Evolutionary conservation across 495 filamentous ascomycete species (phyloP).

Genomic region (Pseudomonodictys pantanalensis): DNA sequence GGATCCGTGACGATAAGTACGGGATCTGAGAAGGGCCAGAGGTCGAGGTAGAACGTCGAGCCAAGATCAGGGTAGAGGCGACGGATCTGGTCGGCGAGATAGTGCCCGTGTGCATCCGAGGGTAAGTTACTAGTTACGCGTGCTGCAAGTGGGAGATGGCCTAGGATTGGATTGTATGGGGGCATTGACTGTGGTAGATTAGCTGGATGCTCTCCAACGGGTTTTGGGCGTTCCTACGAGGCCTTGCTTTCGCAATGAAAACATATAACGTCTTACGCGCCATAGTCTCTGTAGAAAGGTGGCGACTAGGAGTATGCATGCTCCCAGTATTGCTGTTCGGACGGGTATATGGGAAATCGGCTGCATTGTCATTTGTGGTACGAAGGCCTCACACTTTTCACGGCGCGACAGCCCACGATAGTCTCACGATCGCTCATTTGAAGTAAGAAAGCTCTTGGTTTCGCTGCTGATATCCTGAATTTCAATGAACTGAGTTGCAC

Average conservation of each 20-base stretch:
- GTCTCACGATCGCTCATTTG: too few species aligned
- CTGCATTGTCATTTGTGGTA: too few species aligned
- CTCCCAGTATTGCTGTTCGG: too few species aligned
- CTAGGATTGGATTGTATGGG: neutral
- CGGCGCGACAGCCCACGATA: too few species aligned
- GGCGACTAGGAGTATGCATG: too few species aligned
- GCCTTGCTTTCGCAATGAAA: neutral
- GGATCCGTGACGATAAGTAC: slow-evolving; percentile 45
- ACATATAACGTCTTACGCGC: neutral
- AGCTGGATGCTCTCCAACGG: neutral
- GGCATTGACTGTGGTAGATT: neutral
- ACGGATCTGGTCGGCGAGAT: neutral
- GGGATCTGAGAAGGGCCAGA: slow-evolving; percentile 37
- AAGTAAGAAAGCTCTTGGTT: too few species aligned
- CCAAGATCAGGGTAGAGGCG: neutral
- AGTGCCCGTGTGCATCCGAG: neutral
- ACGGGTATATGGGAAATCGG: too few species aligned
- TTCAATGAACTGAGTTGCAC: too few species aligned
- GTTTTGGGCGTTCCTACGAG: neutral
- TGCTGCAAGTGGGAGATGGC: neutral
- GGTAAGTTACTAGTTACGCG: neutral
- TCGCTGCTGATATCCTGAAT: too few species aligned
- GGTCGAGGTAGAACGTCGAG: slow-evolving; percentile 37
- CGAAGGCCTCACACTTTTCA: too few species aligned
- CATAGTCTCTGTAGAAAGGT: neutral